Base-by-base conservation (phyloP, 163 green algal species). In the Scenedesmus sp. region DNA sequence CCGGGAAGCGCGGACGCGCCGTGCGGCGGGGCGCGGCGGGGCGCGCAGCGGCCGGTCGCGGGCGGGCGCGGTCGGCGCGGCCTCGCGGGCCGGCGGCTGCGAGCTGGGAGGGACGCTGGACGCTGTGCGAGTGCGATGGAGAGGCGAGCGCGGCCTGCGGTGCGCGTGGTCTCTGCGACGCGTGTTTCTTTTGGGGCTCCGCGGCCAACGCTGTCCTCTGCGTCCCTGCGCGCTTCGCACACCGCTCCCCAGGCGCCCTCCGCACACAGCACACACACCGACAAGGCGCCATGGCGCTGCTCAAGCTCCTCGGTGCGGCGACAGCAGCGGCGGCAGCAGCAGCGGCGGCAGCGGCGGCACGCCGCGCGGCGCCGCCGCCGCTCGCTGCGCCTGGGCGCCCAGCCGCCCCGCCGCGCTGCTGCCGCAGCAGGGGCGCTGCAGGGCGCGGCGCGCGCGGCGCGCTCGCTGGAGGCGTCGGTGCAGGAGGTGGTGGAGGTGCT, bases 401-500 rank as follows among this genome's bases (percentile, higher is more conserved):
- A 26, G 33, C 20, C 33, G 42, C 11, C 31, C 29, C 33, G 31
- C 17, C 22, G 9, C 45, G 3, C 22, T 53, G 3, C 31, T 54
- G 45, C 18, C 34, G n/a, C 57, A 83, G n/a, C n/a, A n/a, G n/a
- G n/a, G n/a, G n/a, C n/a, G n/a, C n/a, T n/a, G n/a, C n/a, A n/a
- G n/a, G n/a, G n/a, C n/a, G n/a, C n/a, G n/a, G n/a, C n/a, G n/a
- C n/a, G n/a, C n/a, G n/a, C n/a, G n/a, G n/a, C n/a, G n/a, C n/a
- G 67, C 33, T 58, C 31, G 17, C 1, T 72, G 3, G 58, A 72
- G 47, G 24, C 44, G 2, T 60, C 56, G 4, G 66, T 78, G 34
- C 77, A 83, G 17, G 77, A 78, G 36, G 77, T 83, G n/a, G 65
- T 83, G 28, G 77, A 83, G n/a, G 60, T 83, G 24, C 48, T 83